Evolutionary conservation across 139 green algal species (phyloP).

Genomic region (Auxenochlorella pyrenoidosa): DNA sequence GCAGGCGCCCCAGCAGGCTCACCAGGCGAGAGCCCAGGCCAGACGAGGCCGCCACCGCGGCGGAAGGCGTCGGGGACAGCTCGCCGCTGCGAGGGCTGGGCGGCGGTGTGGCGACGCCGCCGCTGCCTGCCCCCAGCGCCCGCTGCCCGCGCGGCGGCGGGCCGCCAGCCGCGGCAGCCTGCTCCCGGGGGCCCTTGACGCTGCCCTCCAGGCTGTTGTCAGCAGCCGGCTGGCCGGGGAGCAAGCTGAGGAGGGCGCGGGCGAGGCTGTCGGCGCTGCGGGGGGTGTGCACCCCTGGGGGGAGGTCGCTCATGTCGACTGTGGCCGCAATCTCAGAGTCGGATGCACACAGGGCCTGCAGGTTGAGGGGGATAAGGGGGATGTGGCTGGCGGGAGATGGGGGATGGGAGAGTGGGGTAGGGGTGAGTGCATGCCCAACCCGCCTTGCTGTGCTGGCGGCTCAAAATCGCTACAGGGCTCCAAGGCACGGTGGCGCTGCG

Average conservation of each 20-base stretch:
- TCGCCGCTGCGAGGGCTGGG: too few species aligned
- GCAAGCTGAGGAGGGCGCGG: neutral
- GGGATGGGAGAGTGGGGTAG: too few species aligned
- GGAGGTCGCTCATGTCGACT: conserved; percentile 26
- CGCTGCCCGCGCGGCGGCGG: too few species aligned
- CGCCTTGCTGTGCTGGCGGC: too few species aligned
- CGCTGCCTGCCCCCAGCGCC: neutral
- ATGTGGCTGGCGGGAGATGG: too few species aligned
- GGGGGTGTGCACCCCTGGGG: neutral
- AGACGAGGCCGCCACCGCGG: neutral
- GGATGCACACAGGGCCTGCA: neutral
- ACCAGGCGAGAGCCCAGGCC: neutral
- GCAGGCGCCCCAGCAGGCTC: conserved; percentile 15
- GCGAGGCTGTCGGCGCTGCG: neutral
- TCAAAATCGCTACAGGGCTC: too few species aligned
- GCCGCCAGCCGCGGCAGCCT: too few species aligned
- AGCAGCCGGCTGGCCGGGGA: neutral
- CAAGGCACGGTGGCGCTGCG: too few species aligned
- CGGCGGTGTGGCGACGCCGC: neutral
- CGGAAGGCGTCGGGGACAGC: too few species aligned
- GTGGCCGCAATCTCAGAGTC: neutral
- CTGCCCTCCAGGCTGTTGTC: too few species aligned
- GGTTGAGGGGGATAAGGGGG: neutral
- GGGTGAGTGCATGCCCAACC: too few species aligned
- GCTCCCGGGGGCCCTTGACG: neutral